phyloP scores from a whole-genome alignment of 495 filamentous ascomycete species.

The Neurospora sp. region DNA sequence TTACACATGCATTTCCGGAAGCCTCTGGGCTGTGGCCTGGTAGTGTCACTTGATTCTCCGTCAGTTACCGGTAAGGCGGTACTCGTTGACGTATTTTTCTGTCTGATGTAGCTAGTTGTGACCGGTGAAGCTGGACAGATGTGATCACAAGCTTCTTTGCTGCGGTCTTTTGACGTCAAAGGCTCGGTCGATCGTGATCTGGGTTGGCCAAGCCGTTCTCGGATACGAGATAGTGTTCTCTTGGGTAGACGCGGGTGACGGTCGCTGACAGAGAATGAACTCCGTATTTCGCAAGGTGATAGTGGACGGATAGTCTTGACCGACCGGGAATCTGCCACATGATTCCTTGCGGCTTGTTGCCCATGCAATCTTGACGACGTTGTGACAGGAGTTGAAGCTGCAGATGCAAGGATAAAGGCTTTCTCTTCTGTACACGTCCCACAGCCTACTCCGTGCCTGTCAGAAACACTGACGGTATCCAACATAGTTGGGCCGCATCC shows the following conservation, averaged over 20 bases:
- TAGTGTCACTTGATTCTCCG: neutral
- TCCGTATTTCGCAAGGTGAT: conserved; percentile 1
- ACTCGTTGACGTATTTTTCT: neutral
- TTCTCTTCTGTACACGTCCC: neutral
- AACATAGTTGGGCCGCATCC: neutral
- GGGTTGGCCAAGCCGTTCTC: conserved; percentile 9
- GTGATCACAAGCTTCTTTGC: neutral
- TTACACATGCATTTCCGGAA: conserved; percentile 13
- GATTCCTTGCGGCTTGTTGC: neutral
- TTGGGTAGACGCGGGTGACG: conserved; percentile 9
- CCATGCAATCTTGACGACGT: neutral
- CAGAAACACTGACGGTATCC: neutral
- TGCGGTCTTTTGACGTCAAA: neutral
- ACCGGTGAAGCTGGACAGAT: neutral
- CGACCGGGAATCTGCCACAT: neutral
- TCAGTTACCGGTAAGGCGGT: neutral
- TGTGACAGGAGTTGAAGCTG: neutral
- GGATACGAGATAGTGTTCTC: conserved; percentile 16
- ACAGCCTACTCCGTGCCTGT: neutral
- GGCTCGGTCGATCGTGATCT: conserved; percentile 1
- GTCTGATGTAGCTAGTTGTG: neutral
- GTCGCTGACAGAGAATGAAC: conserved; percentile 8
- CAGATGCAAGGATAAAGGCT: neutral
- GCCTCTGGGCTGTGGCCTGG: neutral
- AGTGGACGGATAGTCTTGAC: neutral